A percentile compares a stretch with the other conserved stretches of the same genome.
Evolutionary conservation across 2,329 filamentous ascomycete species (phyloP).

Genomic region (Fusarium sublunatum): DNA sequence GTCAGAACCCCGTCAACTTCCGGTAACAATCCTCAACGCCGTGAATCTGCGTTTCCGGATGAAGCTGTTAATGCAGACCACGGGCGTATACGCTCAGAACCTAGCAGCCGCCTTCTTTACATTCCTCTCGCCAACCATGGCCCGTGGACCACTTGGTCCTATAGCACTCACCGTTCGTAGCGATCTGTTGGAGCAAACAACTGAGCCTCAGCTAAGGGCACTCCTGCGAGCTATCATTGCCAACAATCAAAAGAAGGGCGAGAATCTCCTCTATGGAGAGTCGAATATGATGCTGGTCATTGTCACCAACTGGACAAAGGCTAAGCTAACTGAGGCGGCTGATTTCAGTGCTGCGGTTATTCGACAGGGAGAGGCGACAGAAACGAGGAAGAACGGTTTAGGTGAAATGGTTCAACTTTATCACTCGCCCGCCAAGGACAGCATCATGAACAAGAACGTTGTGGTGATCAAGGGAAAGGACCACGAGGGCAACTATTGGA

Average conservation of each 20-base stretch:
- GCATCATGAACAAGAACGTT: conserved; percentile 20
- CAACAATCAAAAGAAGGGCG: conserved; percentile 29
- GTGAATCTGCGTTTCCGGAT: conserved; percentile 47
- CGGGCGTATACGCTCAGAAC: conserved; percentile 47
- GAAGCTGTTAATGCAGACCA: conserved; percentile 17
- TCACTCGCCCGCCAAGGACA: conserved; percentile 12
- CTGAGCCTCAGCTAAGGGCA: conserved; percentile 49
- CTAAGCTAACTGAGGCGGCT: conserved; percentile 48
- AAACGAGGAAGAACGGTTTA: conserved; percentile 22
- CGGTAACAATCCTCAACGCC: conserved; percentile 43
- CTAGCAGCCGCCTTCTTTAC: conserved; percentile 38
- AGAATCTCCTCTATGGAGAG: conserved; percentile 48
- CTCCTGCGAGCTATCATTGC: conserved; percentile 42
- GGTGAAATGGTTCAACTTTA: conserved; percentile 39
- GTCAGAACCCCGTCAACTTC: conserved; percentile 32
- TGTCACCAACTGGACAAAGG: conserved; percentile 55
- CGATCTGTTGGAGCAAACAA: conserved; percentile 51
- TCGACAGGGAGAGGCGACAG: conserved; percentile 3
- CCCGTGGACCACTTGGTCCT: conserved; percentile 40
- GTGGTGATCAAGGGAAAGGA: conserved; percentile 47
- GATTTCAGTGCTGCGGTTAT: conserved; percentile 53
- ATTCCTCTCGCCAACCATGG: conserved; percentile 39
- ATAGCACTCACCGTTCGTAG: conserved; percentile 49
- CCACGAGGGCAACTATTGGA: conserved; percentile 45
- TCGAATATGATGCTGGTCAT: conserved; percentile 49